Conservation (phyloP, 805 yeast genomes). For the Lipomyces mesembrius region DNA sequence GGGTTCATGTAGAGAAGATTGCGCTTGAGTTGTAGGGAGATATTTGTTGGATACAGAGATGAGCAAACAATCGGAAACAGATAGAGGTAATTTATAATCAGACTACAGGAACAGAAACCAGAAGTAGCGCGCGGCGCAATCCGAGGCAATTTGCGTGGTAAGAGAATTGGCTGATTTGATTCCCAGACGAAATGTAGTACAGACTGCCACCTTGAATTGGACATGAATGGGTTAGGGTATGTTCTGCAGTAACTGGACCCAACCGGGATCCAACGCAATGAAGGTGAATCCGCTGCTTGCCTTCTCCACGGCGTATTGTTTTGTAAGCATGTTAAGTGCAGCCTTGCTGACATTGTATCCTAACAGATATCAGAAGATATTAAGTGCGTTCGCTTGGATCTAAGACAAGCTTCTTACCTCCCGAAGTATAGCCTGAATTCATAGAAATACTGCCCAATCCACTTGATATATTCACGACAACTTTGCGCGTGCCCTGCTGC, state of each 20-base stretch:
- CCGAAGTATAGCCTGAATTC: constrained; percentile 10
- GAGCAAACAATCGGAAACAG: too few species aligned
- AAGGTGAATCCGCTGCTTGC: constrained; percentile 10
- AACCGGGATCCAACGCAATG: constrained; percentile 18
- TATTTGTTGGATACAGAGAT: too few species aligned
- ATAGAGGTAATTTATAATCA: too few species aligned
- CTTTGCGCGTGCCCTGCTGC: constrained; percentile 6
- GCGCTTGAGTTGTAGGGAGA: too few species aligned
- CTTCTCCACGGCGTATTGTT: constrained; percentile 15
- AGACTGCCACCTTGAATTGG: too few species aligned
- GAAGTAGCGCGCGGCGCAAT: too few species aligned
- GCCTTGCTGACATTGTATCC: constrained; percentile 21
- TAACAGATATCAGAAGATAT: background rate
- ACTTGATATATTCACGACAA: constrained; percentile 22
- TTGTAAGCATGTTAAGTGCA: constrained; percentile 22
- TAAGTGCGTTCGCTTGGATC: background rate
- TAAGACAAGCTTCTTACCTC: background rate
- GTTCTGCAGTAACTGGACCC: constrained; percentile 10
- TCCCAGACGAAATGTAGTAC: too few species aligned
- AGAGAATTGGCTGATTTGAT: too few species aligned
- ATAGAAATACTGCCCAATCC: constrained; percentile 13
- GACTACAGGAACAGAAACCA: too few species aligned
- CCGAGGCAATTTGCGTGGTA: too few species aligned
- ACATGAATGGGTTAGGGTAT: too few species aligned
- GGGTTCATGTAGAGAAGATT: too few species aligned